Evolutionary conservation across 202 grass and related monocot genomes (phyloP).

Genomic region (Bolboschoenoplectus hybrid): DNA sequence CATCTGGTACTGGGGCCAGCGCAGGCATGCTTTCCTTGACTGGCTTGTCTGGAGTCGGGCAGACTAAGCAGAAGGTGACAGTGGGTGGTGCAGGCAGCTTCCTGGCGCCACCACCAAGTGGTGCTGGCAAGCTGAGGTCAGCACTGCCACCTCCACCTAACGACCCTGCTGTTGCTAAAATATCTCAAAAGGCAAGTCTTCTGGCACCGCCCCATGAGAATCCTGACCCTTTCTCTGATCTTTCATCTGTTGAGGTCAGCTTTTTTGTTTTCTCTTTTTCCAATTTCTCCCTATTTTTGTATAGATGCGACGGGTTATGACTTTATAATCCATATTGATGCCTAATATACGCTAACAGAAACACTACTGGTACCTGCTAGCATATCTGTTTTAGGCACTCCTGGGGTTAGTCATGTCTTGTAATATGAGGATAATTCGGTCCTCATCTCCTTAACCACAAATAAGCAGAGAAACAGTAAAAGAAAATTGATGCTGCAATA

Average conservation of each 20-base stretch:
- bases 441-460: constrained; percentile 1
- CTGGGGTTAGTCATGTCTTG: background rate
- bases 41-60: constrained; percentile 62
- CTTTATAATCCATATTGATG: constrained; percentile 13
- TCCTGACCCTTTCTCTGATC: constrained; percentile 74
- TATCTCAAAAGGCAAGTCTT: constrained; percentile 49
- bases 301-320: background rate
- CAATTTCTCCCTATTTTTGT: constrained; percentile 31
- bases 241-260: constrained; percentile 86
- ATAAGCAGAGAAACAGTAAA: background rate
- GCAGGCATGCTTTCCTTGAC: constrained; percentile 74
- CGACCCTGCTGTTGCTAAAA: constrained; percentile 74
- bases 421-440: background rate
- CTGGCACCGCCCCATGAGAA: constrained; percentile 37
- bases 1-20: constrained; percentile 39
- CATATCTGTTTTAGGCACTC: background rate
- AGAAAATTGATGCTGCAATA: constrained; percentile 14
- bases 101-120: constrained; percentile 79
- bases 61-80: constrained; percentile 55
- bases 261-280: constrained; percentile 32
- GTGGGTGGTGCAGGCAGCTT: constrained; percentile 40
- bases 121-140: constrained; percentile 72
- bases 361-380: background rate
- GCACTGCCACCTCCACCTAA: constrained; percentile 95
- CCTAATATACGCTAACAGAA: background rate